Evolutionary conservation across 169 alveolate species (phyloP), one percentile per base, ranked within the genome.

Genomic region (Cardiosporidium cionae): DNA sequence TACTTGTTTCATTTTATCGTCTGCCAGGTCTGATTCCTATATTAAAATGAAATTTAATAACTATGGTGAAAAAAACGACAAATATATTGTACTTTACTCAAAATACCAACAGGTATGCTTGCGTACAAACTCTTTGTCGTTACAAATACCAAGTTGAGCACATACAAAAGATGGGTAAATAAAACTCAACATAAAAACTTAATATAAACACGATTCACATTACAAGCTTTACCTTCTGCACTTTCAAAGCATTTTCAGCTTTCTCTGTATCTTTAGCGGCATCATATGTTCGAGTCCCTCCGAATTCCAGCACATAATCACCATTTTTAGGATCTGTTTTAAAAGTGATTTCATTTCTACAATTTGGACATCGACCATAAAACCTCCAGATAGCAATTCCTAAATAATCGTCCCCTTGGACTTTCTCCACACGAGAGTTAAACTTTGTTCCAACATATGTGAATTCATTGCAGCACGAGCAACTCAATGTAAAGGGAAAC

Each of bases 361-460:
- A 98, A 35, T 94, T 90, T 35, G 96, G 93, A 72, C 99, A 98
- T 71, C 96, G 95, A 66, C 97, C 98, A 88, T 94, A 95, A 90
- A 98, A 96, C 35, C 99, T 87, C 91, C 95, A 94, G 58, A 94
- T 93, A 65, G 92, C 94, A 1, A 96, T 94, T 32, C 99, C 99
- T 65, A 96, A 82, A 84, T 97, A 98, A 71, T 92, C 94, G 76
- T 94, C 99, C 52, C 94, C 97, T 79, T 69, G 71, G 84, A 92
- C 77, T 90, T 78, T 93, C 91, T 91, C 81, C 3, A 89, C 96
- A 53, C 92, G 79, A 65, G 94, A 87, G 86, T 98, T 98, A 84
- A 96, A 96, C 87, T 98, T 98, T 36, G 99, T 98, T n/a, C 99
- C 99, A 52, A 98, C 97, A 76, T 95, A 95, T 28, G 95, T 92